Conservation (phyloP, 257 asterid genomes). For the Solanum dulcamara region DNA sequence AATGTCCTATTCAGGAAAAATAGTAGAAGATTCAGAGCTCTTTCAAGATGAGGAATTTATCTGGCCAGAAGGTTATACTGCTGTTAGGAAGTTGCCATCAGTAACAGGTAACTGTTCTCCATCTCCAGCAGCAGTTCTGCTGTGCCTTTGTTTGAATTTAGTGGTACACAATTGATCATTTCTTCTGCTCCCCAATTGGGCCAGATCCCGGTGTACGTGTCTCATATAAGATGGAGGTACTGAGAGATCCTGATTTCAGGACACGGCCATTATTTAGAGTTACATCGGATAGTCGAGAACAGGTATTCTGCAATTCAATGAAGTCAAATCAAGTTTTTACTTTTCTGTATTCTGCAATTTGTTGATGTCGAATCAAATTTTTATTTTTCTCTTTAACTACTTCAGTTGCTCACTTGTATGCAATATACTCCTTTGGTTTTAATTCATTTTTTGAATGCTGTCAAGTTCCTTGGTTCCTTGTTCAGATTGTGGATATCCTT, state of each 20-base stretch:
- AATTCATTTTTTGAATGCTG: background rate
- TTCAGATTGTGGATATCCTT: background rate
- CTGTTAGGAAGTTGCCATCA: slow-evolving; percentile 57
- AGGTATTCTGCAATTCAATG: slow-evolving; percentile 38
- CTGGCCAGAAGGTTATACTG: slow-evolving; percentile 92
- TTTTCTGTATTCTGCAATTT: slow-evolving; percentile 5
- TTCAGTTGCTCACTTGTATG: background rate
- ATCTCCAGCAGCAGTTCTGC: background rate
- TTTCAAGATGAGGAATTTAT: slow-evolving; percentile 65
- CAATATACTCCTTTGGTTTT: background rate
- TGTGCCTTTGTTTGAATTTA: background rate
- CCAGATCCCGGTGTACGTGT: slow-evolving; percentile 55
- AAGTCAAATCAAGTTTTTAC: background rate
- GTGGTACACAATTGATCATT: background rate
- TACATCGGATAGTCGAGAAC: slow-evolving; percentile 66
- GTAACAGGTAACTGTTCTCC: slow-evolving; percentile 35
- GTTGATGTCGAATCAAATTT: slow-evolving; percentile 1
- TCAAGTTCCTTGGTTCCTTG: background rate
- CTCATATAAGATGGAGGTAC: slow-evolving; percentile 76
- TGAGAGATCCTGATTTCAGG: slow-evolving; percentile 56
- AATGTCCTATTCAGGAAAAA: slow-evolving; percentile 51
- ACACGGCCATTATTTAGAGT: slow-evolving; percentile 68
- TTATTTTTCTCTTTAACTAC: background rate
- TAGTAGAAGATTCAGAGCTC: slow-evolving; percentile 52
- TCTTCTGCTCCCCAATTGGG: background rate